Percentiles rank a stretch among this genome's conserved stretches.
Conservation (phyloP, 2,329 filamentous ascomycete species). For the Alternaria sp. region DNA sequence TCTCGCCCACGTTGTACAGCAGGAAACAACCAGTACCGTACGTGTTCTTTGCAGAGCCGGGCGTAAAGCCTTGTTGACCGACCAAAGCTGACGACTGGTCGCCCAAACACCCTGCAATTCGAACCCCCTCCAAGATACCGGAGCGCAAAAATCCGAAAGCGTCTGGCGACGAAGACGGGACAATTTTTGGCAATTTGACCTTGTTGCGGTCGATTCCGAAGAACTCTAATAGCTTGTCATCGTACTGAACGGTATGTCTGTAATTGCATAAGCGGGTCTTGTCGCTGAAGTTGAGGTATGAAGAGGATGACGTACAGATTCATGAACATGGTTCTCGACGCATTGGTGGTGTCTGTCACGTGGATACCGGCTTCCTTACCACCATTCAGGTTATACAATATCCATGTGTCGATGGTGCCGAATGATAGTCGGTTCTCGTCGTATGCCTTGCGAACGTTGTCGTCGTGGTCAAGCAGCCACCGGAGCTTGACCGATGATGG, state of each 20-base stretch:
- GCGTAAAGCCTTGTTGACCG: constrained; percentile 82
- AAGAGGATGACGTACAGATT: constrained; percentile 63
- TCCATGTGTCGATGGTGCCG: constrained; percentile 88
- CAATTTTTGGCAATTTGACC: constrained; percentile 80
- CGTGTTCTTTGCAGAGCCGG: constrained; percentile 87
- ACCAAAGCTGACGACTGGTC: constrained; percentile 88
- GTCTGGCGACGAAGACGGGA: constrained; percentile 77
- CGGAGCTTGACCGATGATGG: constrained; percentile 85
- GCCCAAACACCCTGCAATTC: constrained; percentile 83
- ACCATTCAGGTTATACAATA: constrained; percentile 84
- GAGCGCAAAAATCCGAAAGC: constrained; percentile 73
- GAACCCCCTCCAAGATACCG: constrained; percentile 73
- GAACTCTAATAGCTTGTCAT: constrained; percentile 77
- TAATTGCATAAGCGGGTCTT: constrained; percentile 11
- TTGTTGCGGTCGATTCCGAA: constrained; percentile 78
- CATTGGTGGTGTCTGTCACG: constrained; percentile 88
- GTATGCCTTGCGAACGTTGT: constrained; percentile 75
- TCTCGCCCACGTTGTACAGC: constrained; percentile 84
- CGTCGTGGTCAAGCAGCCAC: constrained; percentile 79
- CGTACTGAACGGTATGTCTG: constrained; percentile 75
- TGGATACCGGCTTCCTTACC: constrained; percentile 71
- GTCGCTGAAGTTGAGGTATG: constrained; percentile 5
- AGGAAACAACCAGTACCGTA: constrained; percentile 92
- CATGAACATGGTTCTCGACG: constrained; percentile 94
- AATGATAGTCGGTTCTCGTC: constrained; percentile 79